phyloP scores from a whole-genome alignment of 2,329 filamentous ascomycete genomes.

The Aschersonia sp. region DNA sequence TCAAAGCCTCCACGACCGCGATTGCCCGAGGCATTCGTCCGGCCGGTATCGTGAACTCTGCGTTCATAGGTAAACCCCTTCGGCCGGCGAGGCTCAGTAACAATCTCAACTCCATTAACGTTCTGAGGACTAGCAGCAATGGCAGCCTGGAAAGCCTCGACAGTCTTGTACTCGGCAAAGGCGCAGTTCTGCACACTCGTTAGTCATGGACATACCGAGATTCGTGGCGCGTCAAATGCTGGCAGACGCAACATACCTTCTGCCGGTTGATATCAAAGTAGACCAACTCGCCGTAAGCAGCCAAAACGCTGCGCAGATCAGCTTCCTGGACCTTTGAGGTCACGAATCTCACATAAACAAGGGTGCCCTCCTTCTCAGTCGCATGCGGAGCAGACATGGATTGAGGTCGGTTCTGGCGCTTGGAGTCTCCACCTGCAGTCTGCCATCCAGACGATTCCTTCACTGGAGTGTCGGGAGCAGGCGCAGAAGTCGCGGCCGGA shows the following conservation, averaged over 20 bases:
- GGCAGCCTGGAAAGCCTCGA: slow-evolving; percentile 71
- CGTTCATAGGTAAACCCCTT: slow-evolving; percentile 58
- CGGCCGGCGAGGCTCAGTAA: slow-evolving; percentile 70
- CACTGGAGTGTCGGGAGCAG: slow-evolving; percentile 22
- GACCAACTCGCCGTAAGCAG: slow-evolving; percentile 55
- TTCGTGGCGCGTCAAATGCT: not conserved
- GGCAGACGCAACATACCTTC: slow-evolving; percentile 46
- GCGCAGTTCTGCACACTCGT: slow-evolving; percentile 64
- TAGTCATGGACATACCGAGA: not conserved
- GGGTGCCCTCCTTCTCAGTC: slow-evolving; percentile 59
- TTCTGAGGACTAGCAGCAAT: slow-evolving; percentile 72
- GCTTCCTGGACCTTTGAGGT: slow-evolving; percentile 71
- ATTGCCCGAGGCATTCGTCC: slow-evolving; percentile 39
- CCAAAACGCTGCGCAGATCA: slow-evolving; percentile 55
- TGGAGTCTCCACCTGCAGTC: slow-evolving; percentile 69
- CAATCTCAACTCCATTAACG: slow-evolving; percentile 68
- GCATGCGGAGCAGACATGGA: slow-evolving; percentile 37
- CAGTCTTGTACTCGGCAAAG: slow-evolving; percentile 81
- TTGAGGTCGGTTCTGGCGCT: slow-evolving; percentile 66
- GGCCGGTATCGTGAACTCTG: slow-evolving; percentile 47
- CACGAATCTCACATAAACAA: slow-evolving; percentile 93
- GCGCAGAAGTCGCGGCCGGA: slow-evolving; percentile 17
- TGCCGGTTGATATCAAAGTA: slow-evolving; percentile 67
- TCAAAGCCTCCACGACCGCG: slow-evolving; percentile 56
- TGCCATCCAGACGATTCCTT: slow-evolving; percentile 60